phyloP scores from a whole-genome alignment of 2,329 filamentous ascomycete genomes.

The Colletotrichum sp. region DNA sequence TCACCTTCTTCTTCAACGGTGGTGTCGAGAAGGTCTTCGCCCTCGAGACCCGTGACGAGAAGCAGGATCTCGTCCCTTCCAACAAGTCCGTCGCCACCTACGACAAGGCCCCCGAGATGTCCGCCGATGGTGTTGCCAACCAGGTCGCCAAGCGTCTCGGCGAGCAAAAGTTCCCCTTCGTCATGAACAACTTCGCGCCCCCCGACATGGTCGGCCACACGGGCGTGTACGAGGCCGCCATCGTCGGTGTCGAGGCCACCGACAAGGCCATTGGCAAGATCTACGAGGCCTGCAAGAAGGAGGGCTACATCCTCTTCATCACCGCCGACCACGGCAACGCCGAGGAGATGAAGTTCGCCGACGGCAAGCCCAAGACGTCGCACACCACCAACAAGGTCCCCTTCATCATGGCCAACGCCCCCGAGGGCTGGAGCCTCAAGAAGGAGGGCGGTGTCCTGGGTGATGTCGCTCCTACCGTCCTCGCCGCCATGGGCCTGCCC shows the following conservation, averaged over 20 bases:
- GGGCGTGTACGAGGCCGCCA: slow-evolving; percentile 93
- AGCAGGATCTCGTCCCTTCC: slow-evolving; percentile 78
- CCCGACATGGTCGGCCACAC: slow-evolving; percentile 99
- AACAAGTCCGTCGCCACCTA: slow-evolving; percentile 93
- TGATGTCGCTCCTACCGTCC: slow-evolving; percentile 93
- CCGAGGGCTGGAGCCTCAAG: slow-evolving; percentile 85
- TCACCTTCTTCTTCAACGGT: slow-evolving; percentile 99
- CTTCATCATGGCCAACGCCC: slow-evolving; percentile 97
- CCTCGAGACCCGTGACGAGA: slow-evolving; percentile 88
- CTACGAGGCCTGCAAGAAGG: slow-evolving; percentile 91
- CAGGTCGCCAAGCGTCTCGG: slow-evolving; percentile 87
- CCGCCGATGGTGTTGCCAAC: slow-evolving; percentile 85
- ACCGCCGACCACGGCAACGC: slow-evolving; percentile 98
- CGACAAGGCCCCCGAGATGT: slow-evolving; percentile 95
- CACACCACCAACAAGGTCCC: slow-evolving; percentile 99
- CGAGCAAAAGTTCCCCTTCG: slow-evolving; percentile 88
- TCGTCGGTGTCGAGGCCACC: slow-evolving; percentile 83
- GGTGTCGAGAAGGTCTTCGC: slow-evolving; percentile 96
- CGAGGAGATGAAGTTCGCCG: slow-evolving; percentile 97
- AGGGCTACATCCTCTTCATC: slow-evolving; percentile 92
- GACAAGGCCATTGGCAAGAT: slow-evolving; percentile 94
- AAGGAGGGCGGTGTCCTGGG: slow-evolving; percentile 83
- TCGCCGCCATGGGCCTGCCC: slow-evolving; percentile 88
- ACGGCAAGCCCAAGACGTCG: slow-evolving; percentile 96
- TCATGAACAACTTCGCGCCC: slow-evolving; percentile 99